Evolutionary conservation across 2,329 filamentous ascomycete species (phyloP), one percentile per base, ranked within the genome.

Genomic region (Thyridium curvatum): DNA sequence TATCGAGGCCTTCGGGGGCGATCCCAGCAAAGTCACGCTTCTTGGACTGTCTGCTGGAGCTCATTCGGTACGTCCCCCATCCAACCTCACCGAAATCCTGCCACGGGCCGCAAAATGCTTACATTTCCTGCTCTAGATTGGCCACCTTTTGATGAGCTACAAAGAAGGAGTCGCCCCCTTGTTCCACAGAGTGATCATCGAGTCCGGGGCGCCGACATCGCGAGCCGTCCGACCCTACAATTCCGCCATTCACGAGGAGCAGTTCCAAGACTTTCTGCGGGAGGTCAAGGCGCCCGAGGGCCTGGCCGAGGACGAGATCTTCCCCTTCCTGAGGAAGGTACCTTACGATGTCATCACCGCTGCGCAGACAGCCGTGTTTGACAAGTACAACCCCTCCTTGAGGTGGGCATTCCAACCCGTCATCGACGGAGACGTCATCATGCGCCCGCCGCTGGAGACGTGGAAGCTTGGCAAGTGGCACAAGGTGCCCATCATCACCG

Each of bases 361-460:
- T 0, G 62, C 63, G 2, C 59, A 61, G n/a, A 52, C 54, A 4
- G 41, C 44, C 8, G 55, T 64, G 2, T 66, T 57, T 32, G 42
- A 52, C 28, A 45, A 47, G 21, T 65, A 64, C 45, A 55, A 59
- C 39, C 51, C 53, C 1, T 55, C 56, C 12, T 46, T 66, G 17
- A 54, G 59, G 4, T 66, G 62, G 63, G 55, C 76, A 0, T 80
- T 77, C 55, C 75, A 77, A 46, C 75, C 74, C 0, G 72, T 75
- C 4, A 71, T 77, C 34, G 54, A 56, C 37, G 52, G 52, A 18
- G 48, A 53, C 14, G 40, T 55, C 14, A 57, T 59, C 38, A 46
- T 46, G 12, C 46, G 47, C 14, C 44, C 48, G 12, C 54, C 54
- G 3, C 43, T 58, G 13, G 47, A 52, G 17, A 48, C 51, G 1